Percentiles rank a stretch among this genome's conserved stretches.
Evolutionary conservation across 2,329 filamentous ascomycete species (phyloP).

Genomic region (Biscogniauxia sp.): DNA sequence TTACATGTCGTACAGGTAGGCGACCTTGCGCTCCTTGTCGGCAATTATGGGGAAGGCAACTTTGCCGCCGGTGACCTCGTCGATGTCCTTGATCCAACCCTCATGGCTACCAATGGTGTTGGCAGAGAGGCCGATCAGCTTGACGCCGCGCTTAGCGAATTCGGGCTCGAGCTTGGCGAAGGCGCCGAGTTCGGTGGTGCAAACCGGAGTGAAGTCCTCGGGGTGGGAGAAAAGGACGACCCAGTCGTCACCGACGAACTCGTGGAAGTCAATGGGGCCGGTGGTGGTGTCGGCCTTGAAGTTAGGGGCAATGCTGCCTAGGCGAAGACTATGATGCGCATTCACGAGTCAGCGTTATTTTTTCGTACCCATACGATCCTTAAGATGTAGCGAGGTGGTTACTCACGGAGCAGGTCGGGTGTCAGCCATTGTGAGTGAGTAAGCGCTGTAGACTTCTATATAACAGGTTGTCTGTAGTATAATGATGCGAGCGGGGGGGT

Average conservation of each 20-base stretch:
- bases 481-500: neutral
- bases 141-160: slow-evolving; percentile 82
- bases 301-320: slow-evolving; percentile 70
- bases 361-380: neutral
- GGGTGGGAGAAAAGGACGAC: slow-evolving; percentile 82
- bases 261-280: slow-evolving; percentile 77
- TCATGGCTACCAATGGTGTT: slow-evolving; percentile 83
- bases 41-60: slow-evolving; percentile 78
- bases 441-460: neutral
- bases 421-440: slow-evolving; percentile 27
- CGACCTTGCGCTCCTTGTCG: slow-evolving; percentile 74
- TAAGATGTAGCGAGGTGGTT: neutral
- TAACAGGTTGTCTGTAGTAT: neutral
- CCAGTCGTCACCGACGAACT: slow-evolving; percentile 78
- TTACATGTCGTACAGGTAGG: slow-evolving; percentile 76
- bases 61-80: slow-evolving; percentile 70
- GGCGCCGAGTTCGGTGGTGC: slow-evolving; percentile 91
- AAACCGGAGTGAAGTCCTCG: slow-evolving; percentile 90
- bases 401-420: slow-evolving; percentile 31
- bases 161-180: slow-evolving; percentile 87
- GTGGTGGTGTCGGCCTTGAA: slow-evolving; percentile 79
- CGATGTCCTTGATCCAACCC: slow-evolving; percentile 87
- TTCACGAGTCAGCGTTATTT: slow-evolving; percentile 1
- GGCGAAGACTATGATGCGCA: slow-evolving; percentile 50
- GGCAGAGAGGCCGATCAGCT: slow-evolving; percentile 87